phyloP scores from a whole-genome alignment of 2,329 filamentous ascomycete genomes.

The Decorospora gaudefroyi region DNA sequence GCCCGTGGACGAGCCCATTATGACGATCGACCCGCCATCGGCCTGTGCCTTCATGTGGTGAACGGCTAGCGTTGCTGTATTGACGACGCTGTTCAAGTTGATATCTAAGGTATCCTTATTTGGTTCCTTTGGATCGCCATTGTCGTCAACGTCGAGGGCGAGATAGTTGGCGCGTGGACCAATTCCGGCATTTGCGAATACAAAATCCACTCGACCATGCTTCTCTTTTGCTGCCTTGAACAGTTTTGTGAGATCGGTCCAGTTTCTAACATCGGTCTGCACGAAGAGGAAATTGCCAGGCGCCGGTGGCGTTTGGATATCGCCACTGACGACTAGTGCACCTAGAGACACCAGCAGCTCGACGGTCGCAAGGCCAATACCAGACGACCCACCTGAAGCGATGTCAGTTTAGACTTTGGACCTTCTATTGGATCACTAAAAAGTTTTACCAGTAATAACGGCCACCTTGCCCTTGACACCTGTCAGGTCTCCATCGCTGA shows the following conservation, averaged over 20 bases:
- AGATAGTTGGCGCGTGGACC: conserved; percentile 55
- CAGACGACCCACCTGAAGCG: conserved; percentile 58
- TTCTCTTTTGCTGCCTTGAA: conserved; percentile 57
- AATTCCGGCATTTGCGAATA: conserved; percentile 62
- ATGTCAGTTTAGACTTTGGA: neutral
- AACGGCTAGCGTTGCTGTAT: conserved; percentile 56
- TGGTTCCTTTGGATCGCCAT: conserved; percentile 57
- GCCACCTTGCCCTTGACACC: conserved; percentile 28
- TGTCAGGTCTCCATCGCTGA: conserved; percentile 26
- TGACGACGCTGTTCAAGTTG: conserved; percentile 56
- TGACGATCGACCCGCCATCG: conserved; percentile 58
- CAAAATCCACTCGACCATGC: conserved; percentile 53
- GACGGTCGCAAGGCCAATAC: conserved; percentile 62
- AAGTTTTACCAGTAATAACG: conserved; percentile 28
- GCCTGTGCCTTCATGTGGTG: conserved; percentile 57
- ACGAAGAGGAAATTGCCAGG: conserved; percentile 32
- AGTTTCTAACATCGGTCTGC: conserved; percentile 53
- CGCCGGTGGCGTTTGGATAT: conserved; percentile 52
- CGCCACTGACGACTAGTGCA: conserved; percentile 60
- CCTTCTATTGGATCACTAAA: neutral
- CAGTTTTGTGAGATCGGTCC: conserved; percentile 56
- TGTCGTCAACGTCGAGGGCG: conserved; percentile 53
- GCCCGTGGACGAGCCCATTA: conserved; percentile 58
- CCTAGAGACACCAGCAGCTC: conserved; percentile 57
- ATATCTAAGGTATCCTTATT: conserved; percentile 53